Base-by-base conservation (phyloP, 495 filamentous ascomycete genomes). In the Hypoxylon subgilvum region DNA sequence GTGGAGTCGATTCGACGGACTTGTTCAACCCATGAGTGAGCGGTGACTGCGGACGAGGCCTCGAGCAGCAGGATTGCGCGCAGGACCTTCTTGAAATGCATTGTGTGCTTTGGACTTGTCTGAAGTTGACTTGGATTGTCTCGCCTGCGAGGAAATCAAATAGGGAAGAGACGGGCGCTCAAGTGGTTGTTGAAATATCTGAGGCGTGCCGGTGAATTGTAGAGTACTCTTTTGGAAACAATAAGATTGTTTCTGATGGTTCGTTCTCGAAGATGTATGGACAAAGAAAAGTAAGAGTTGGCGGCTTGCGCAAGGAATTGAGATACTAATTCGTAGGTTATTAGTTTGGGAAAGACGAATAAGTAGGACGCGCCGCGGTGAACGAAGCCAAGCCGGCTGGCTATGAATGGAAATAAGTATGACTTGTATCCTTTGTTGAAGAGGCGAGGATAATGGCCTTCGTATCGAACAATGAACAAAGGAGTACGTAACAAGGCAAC, bases 11-110 rank as follows among this genome's bases (percentile, higher is more conserved):
- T 85, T 23, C 84, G 79, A n/a, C 69, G 76, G 18, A 91, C 71
- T 52, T 86, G 70, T 67, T 95, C 90, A 12, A 91, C 79, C 92
- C 92, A 97, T 31, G 86, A 84, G 72, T 96, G 91, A 18, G 80
- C 87, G 35, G 59, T 52, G 19, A 73, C 66, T 28, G 71, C 68
- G 22, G 67, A 55, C 14, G 72, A 51, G 25, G 80, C 66, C 16
- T 79, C 65, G 42, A 75, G 59, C 9, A 76, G 46, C n/a, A 62
- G 32, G 27, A 63, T 40, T 31, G 66, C 65, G 42, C 67, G 50
- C 2, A 68, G 49, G 38, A 55, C 41, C 17, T 28, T 34, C 10
- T 47, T 56, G 19, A 21, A 23, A 10, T n/a, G 9, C 66, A 67
- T 68, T 12, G 45, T 57, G 42, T 38, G n/a, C 2, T 17, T 38